These are phyloP conservation scores for Talaromyces wortmannii DNA, from an alignment of 495 filamentous ascomycete genomes.

Conservation along the genomic window DNA sequence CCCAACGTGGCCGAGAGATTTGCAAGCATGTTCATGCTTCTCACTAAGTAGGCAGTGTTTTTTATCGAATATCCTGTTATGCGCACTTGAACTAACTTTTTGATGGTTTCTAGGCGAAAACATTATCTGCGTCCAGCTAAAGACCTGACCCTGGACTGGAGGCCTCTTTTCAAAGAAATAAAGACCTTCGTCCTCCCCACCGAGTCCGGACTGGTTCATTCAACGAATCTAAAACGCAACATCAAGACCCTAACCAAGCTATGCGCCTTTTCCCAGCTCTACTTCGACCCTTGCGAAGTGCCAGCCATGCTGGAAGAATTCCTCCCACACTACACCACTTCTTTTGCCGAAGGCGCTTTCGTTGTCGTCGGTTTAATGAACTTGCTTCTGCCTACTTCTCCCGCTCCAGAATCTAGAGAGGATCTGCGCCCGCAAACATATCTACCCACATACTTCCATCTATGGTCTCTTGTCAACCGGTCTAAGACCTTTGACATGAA, in stretches of 20 bases:
- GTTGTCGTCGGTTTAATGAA: constrained; percentile 83
- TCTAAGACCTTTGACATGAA: constrained; percentile 82
- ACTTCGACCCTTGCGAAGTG: constrained; percentile 83
- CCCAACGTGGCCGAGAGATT: constrained; percentile 78
- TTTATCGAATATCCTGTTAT: neutral
- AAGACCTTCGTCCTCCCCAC: constrained; percentile 82
- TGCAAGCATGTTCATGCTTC: constrained; percentile 88
- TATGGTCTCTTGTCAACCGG: constrained; percentile 89
- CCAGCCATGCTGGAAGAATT: constrained; percentile 89
- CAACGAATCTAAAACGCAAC: constrained; percentile 59
- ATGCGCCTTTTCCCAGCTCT: constrained; percentile 80
- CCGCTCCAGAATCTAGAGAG: constrained; percentile 60
- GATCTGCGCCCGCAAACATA: constrained; percentile 76
- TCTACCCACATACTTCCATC: constrained; percentile 86
- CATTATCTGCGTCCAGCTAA: constrained; percentile 87
- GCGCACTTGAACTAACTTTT: constrained; percentile 18
- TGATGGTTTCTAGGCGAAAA: constrained; percentile 58
- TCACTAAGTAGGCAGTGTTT: constrained; percentile 67
- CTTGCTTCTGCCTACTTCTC: constrained; percentile 77
- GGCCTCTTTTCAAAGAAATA: constrained; percentile 82
- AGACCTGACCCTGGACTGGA: constrained; percentile 89
- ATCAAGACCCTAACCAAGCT: constrained; percentile 76
- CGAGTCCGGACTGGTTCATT: constrained; percentile 62
- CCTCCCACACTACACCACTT: constrained; percentile 91
- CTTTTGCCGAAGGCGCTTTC: constrained; percentile 81